Evolutionary conservation across 2,329 filamentous ascomycete genomes (phyloP).

Genomic region (Verticillium zaregamsianum): DNA sequence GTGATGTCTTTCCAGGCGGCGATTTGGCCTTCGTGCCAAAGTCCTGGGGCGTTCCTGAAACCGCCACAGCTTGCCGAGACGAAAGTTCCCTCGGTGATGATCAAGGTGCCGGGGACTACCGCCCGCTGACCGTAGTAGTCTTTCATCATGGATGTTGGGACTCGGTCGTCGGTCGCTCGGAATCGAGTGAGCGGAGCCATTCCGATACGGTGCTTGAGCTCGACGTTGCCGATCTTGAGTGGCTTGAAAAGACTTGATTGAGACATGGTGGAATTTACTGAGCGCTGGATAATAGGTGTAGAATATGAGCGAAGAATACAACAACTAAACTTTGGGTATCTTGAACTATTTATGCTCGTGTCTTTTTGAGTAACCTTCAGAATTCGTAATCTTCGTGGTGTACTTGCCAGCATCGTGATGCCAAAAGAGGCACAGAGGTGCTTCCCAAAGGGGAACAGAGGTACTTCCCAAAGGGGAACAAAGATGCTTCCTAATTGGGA

Average conservation of each 20-base stretch:
- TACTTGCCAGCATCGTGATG: background rate
- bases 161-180: conserved; percentile 13
- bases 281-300: background rate
- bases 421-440: background rate
- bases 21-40: conserved; percentile 17
- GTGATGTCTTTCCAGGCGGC: conserved; percentile 19
- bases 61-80: conserved; percentile 26
- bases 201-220: conserved; percentile 18
- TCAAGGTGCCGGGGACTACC: conserved; percentile 32
- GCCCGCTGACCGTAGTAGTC: conserved; percentile 42
- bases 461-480: background rate
- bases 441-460: background rate
- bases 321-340: background rate
- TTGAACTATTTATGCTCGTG: background rate
- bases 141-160: conserved; percentile 13
- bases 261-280: background rate
- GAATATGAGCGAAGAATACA: too few relatives aligned
- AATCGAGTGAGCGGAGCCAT: conserved; percentile 18
- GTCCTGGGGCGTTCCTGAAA: conserved; percentile 7
- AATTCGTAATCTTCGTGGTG: background rate
- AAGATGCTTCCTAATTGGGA: background rate
- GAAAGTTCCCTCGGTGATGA: conserved; percentile 42
- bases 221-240: conserved; percentile 13
- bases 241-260: conserved; percentile 14
- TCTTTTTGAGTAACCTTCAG: background rate